Conservation (phyloP, 345 rosid species). For the Citrus sp. region DNA sequence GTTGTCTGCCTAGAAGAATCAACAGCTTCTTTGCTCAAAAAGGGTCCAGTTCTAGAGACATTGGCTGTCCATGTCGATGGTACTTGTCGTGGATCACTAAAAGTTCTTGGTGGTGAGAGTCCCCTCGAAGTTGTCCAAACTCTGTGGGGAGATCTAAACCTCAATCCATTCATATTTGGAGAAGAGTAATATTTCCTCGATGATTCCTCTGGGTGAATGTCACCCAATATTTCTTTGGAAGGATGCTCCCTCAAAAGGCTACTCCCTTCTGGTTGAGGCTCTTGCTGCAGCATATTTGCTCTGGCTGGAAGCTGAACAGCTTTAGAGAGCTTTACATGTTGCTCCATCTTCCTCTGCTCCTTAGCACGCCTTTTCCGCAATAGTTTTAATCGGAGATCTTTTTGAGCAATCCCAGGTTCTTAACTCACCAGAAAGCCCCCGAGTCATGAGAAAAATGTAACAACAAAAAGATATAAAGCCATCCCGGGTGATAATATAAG, state of each 20-base stretch:
- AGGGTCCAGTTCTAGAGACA: slow-evolving; percentile 2
- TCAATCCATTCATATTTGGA: slow-evolving; percentile 16
- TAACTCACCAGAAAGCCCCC: slow-evolving; percentile 14
- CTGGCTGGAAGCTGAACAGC: slow-evolving; percentile 7
- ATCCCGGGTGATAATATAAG: background rate
- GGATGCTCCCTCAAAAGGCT: slow-evolving; percentile 15
- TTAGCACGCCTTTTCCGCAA: slow-evolving; percentile 10
- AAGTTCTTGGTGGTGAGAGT: slow-evolving; percentile 21
- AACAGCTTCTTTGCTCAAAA: slow-evolving; percentile 6
- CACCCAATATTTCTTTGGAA: background rate
- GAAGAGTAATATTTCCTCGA: slow-evolving; percentile 20
- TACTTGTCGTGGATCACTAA: slow-evolving; percentile 19
- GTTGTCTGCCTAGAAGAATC: slow-evolving; percentile 6
- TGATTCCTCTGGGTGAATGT: slow-evolving; percentile 14
- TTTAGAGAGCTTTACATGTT: slow-evolving; percentile 11
- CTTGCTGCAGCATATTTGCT: slow-evolving; percentile 7
- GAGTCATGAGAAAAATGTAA: slow-evolving; percentile 10
- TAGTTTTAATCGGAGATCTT: slow-evolving; percentile 39
- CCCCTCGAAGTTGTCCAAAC: slow-evolving; percentile 7
- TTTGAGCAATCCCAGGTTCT: slow-evolving; percentile 27
- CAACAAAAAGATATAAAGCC: background rate
- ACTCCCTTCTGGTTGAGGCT: slow-evolving; percentile 18
- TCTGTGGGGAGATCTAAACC: slow-evolving; percentile 32
- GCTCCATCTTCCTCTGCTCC: slow-evolving; percentile 10
- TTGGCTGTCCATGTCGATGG: slow-evolving; percentile 11